Percentiles rank a stretch among this genome's conserved stretches.
Evolutionary conservation across 371 early-diverging fungal species (phyloP).

Genomic region (Zopfochytrium polystomum): DNA sequence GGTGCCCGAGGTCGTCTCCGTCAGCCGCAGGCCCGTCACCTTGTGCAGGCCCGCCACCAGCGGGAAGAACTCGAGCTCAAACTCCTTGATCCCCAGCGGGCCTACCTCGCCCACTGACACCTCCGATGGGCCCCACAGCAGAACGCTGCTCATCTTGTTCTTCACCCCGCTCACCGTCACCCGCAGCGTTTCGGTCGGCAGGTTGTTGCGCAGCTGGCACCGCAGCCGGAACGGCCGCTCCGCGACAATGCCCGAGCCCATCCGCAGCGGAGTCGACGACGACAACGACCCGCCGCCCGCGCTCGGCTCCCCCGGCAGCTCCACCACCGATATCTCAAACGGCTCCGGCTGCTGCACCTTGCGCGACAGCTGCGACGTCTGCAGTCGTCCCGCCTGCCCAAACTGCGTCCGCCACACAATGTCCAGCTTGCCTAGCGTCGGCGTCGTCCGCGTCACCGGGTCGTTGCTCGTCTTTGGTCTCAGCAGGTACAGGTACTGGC

Average conservation of each 20-base stretch:
- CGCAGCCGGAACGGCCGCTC: conserved; percentile 41
- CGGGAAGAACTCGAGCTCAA: conserved; percentile 77
- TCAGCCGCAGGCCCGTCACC: conserved; percentile 71
- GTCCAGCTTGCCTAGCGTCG: conserved; percentile 88
- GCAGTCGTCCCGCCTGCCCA: conserved; percentile 81
- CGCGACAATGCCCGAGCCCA: conserved; percentile 31
- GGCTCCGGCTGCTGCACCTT: conserved; percentile 75
- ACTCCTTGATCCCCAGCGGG: conserved; percentile 58
- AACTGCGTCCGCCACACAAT: conserved; percentile 87
- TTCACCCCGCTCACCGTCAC: conserved; percentile 68
- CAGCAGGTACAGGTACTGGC: conserved; percentile 88
- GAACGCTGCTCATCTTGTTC: conserved; percentile 74
- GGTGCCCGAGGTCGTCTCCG: conserved; percentile 30
- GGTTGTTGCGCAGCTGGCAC: conserved; percentile 43
- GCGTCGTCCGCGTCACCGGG: conserved; percentile 65
- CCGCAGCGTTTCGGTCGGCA: conserved; percentile 56
- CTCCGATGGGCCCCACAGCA: conserved; percentile 72
- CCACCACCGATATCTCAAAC: conserved; percentile 67
- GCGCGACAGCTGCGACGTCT: conserved; percentile 89
- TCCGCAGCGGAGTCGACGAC: background rate
- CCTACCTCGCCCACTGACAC: conserved; percentile 63
- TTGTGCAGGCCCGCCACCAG: conserved; percentile 80
- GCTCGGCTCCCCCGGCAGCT: conserved; percentile 32
- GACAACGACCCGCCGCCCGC: no score
- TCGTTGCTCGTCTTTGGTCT: conserved; percentile 60